Base-by-base conservation (phyloP, 345 rosid genomes). In the Isatis tinctoria region DNA sequence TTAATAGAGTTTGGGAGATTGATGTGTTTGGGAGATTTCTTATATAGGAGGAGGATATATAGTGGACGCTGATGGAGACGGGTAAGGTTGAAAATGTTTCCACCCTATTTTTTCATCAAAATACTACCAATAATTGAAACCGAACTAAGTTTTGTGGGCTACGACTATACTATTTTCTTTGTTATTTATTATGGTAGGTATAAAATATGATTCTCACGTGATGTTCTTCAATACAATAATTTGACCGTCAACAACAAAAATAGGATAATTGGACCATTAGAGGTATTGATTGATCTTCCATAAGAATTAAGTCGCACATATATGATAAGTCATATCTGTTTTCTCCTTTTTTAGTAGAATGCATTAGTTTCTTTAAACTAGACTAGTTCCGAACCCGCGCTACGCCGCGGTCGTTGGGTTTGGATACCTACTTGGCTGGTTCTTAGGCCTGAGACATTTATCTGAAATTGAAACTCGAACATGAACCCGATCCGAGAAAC, bases 101-200 rank as follows among this genome's bases (percentile, higher is more conserved):
- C 11, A 69, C 20, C 16, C 17, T 62, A 36, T 49, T 14, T 22
- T 32, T 52, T 33, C 58, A 51, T 26, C 58, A 60, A 60, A 39
- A 49, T 20, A 74, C 12, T 58, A 67, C 16, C 53, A 61, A 69
- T 68, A 43, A 60, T 68, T 75, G 79, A 60, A 51, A 41, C 41
- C 17, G 33, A 30, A 60, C 30, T 41, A 67, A 39, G n/a, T 18
- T 61, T 47, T 69, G 69, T 60, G 57, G 69, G 33, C 60, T 30
- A 54, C 73, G 41, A 40, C 58, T 41, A 12, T 22, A 49, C 28
- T 12, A 12, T n/a, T 52, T 16, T 28, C 36, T 72, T 53, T 56
- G 67, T 56, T 74, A 67, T 59, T 59, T 48, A 74, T 59, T 74
- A 13, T 74, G 41, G 68, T 74, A 48, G 60, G 26, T 67, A 26